Base-by-base conservation (phyloP, 768 basidiomycete species). In the Tulasnella sp. region DNA sequence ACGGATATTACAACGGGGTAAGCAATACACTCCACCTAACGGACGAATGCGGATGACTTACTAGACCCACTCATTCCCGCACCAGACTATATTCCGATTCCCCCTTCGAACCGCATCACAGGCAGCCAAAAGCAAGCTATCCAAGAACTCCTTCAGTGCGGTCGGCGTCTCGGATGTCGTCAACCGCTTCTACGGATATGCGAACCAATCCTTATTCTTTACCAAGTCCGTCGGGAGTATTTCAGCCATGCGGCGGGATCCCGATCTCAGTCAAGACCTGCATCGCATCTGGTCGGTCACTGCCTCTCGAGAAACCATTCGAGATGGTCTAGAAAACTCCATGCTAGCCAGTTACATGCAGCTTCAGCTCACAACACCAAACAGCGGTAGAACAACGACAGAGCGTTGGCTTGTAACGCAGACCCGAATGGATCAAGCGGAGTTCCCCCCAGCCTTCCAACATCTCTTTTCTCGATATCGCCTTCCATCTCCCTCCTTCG, bases 1-100 rank as follows among this genome's bases (percentile, higher is more conserved):
- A 78, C 1, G 77, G 80, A 8, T 78, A 79, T 8, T 87, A 86
- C 77, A 64, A 83, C 14, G 87, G 86, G 12, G 87, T 87, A 78
- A 72, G 86, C 11, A 7, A 78, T 25, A 12, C 49, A 17, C 8
- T n/a, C 49, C 39, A 25, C 40, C 14, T 37, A 40, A 25, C 5
- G 25, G 29, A 25, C 12, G 12, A 17, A 34, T n/a, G n/a, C 8
- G 31, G 29, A 2, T 34, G 29, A 8, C 4, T 29, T 9, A 58
- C 31, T 64, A 4, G 31, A 5, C 15, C 31, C 8, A 29, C 1
- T n/a, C 77, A 75, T 80, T 37, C 77, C n/a, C n/a, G n/a, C n/a
- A n/a, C 14, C 67, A 87, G 86, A 87, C 86, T 29, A 74, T 87
- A 22, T 87, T 88, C 78, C 80, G 85, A 6, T 82, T 88, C 34